Conservation (phyloP, 805 yeast species). For the Kodamaea jinghongensis region DNA sequence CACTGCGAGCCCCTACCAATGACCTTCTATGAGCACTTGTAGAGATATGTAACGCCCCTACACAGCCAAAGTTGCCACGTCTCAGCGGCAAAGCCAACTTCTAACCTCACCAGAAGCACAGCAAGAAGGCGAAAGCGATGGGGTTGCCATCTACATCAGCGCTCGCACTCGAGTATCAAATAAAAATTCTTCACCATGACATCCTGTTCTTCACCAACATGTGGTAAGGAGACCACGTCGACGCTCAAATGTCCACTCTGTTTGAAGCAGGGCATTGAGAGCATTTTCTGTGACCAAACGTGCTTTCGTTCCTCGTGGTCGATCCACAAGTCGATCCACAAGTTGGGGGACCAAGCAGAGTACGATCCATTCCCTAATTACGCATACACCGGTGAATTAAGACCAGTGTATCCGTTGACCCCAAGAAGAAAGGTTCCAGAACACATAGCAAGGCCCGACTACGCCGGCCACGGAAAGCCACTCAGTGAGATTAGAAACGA, state of each 20-base stretch:
- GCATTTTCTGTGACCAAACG: constrained; percentile 74
- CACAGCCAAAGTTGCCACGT: too few relatives aligned
- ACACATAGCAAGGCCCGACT: constrained; percentile 73
- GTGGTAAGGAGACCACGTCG: constrained; percentile 79
- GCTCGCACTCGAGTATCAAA: too few relatives aligned
- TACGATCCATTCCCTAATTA: constrained; percentile 88
- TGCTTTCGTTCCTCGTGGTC: constrained; percentile 77
- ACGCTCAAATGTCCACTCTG: constrained; percentile 89
- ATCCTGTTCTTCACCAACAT: constrained; percentile 72
- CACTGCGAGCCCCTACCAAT: too few relatives aligned
- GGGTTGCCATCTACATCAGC: too few relatives aligned
- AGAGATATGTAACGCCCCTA: too few relatives aligned
- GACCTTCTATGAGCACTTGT: too few relatives aligned
- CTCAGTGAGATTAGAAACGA: constrained; percentile 71
- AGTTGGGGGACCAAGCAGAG: constrained; percentile 46
- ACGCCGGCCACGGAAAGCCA: constrained; percentile 80
- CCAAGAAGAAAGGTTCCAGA: constrained; percentile 72
- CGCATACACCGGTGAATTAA: constrained; percentile 67
- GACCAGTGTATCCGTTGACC: constrained; percentile 79
- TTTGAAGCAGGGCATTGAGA: constrained; percentile 61
- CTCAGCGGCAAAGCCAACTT: too few relatives aligned
- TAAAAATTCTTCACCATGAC: constrained; percentile 7
- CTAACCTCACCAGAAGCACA: too few relatives aligned
- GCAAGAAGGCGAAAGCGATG: too few relatives aligned
- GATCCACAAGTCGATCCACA: constrained; percentile 73